Percentiles rank a stretch among this genome's conserved stretches.
These are phyloP conservation scores for Mollisia scopiformis DNA, from an alignment of 2,329 filamentous ascomycete genomes.

Conservation along the genomic window DNA sequence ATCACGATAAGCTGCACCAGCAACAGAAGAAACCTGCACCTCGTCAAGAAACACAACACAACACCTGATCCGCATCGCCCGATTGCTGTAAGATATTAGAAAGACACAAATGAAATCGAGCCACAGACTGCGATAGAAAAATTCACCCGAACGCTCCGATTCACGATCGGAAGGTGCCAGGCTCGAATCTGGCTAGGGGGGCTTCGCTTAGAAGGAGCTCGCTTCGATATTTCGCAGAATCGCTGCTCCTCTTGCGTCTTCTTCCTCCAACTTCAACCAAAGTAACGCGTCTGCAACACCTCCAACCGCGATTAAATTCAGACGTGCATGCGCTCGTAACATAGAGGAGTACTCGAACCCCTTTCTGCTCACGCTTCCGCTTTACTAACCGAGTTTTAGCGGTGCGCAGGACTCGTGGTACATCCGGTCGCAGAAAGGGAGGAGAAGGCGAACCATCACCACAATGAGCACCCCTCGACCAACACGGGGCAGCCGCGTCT, in stretches of 20 bases:
- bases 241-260: constrained; percentile 3
- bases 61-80: neutral
- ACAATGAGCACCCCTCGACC: constrained; percentile 9
- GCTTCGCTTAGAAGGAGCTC: no score
- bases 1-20: constrained; percentile 4
- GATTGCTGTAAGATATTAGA: neutral
- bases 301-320: constrained; percentile 20
- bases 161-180: no score
- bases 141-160: no score
- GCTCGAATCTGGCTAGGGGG: no score
- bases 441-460: constrained; percentile 34
- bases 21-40: no score
- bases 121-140: no score
- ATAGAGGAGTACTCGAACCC: constrained; percentile 28
- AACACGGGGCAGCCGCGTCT: constrained; percentile 34
- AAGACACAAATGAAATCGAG: neutral
- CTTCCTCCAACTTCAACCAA: constrained; percentile 8
- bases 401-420: constrained; percentile 19
- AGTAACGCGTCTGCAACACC: constrained; percentile 22
- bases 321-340: constrained; percentile 22
- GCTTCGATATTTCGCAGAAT: neutral
- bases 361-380: constrained; percentile 1
- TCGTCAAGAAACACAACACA: no score
- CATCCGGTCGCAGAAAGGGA: constrained; percentile 27
- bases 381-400: constrained; percentile 31